Evolutionary conservation across 495 filamentous ascomycete genomes (phyloP).

Genomic region (Penicillium ucsense): DNA sequence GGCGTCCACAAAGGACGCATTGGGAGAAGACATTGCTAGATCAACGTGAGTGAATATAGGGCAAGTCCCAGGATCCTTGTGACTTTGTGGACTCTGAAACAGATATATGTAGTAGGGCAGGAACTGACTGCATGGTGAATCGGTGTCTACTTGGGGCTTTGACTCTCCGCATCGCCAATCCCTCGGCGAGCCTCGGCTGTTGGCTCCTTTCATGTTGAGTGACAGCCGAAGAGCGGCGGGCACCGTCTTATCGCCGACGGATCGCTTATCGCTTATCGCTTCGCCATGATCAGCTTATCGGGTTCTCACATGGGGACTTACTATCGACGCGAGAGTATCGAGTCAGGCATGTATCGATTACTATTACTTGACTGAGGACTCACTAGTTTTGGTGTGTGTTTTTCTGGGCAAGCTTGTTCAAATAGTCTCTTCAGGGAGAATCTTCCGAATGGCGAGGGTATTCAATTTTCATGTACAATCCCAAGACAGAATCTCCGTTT

Average conservation of each 20-base stretch:
- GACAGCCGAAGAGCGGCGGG: neutral
- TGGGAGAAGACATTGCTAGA: slow-evolving; percentile 12
- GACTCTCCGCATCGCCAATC: neutral
- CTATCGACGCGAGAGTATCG: no score
- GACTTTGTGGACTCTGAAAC: no score
- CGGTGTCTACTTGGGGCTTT: neutral
- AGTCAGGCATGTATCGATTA: no score
- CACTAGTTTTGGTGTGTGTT: no score
- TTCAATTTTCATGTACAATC: no score
- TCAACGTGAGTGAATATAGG: neutral
- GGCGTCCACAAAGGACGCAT: slow-evolving; percentile 46
- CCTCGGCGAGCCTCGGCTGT: slow-evolving; percentile 6
- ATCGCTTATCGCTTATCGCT: neutral
- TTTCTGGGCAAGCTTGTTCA: no score
- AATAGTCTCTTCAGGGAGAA: no score
- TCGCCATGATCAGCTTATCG: no score
- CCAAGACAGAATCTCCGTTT: no score
- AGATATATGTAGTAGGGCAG: neutral
- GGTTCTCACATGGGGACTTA: no score
- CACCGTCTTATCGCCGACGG: neutral
- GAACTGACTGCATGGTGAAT: neutral
- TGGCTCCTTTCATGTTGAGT: neutral
- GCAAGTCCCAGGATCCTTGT: neutral
- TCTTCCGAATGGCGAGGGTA: no score
- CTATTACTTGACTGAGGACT: no score